Percentiles rank a stretch among this genome's conserved stretches.
Evolutionary conservation across 352 stramenopile genomes (phyloP).

Genomic region (Blastocystis sp.): DNA sequence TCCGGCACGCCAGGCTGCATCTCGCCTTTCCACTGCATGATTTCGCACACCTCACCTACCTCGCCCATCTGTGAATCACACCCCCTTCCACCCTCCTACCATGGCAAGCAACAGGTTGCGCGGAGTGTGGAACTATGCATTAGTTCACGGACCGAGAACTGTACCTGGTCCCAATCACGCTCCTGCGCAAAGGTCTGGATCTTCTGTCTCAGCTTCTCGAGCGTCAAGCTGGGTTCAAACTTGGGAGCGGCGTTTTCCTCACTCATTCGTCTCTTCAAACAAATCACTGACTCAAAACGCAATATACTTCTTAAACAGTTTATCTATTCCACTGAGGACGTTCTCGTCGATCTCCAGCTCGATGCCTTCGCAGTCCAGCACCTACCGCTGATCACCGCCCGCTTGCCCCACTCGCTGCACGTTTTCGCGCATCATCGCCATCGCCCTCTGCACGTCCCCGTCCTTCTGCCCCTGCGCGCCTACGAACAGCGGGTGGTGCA

Average conservation of each 20-base stretch:
- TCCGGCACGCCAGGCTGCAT: slow-evolving; percentile 73
- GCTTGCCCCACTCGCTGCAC: slow-evolving; percentile 13
- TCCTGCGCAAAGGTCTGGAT: slow-evolving; percentile 75
- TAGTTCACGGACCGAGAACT: neutral
- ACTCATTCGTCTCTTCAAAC: slow-evolving; percentile 33
- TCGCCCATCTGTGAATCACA: slow-evolving; percentile 76
- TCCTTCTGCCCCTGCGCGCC: neutral
- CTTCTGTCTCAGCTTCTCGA: slow-evolving; percentile 69
- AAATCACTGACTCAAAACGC: slow-evolving; percentile 40
- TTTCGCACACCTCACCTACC: slow-evolving; percentile 88
- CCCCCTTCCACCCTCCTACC: slow-evolving; percentile 69
- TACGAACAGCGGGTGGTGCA: slow-evolving; percentile 11
- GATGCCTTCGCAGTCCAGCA: slow-evolving; percentile 32
- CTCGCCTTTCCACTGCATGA: slow-evolving; percentile 90
- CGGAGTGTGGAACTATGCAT: slow-evolving; percentile 77
- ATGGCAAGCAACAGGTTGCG: slow-evolving; percentile 89
- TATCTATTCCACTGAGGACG: slow-evolving; percentile 49
- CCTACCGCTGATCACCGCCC: neutral
- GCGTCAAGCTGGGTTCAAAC: slow-evolving; percentile 59
- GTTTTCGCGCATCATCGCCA: slow-evolving; percentile 50
- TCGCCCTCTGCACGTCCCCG: neutral
- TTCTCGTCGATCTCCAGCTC: slow-evolving; percentile 16
- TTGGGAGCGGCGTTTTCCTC: neutral
- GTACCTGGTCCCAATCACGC: slow-evolving; percentile 75
- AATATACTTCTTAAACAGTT: slow-evolving; percentile 61